Evolutionary conservation across 352 stramenopile species (phyloP), one percentile per base, ranked within the genome.

Genomic region (Phytophthora colocasiae): DNA sequence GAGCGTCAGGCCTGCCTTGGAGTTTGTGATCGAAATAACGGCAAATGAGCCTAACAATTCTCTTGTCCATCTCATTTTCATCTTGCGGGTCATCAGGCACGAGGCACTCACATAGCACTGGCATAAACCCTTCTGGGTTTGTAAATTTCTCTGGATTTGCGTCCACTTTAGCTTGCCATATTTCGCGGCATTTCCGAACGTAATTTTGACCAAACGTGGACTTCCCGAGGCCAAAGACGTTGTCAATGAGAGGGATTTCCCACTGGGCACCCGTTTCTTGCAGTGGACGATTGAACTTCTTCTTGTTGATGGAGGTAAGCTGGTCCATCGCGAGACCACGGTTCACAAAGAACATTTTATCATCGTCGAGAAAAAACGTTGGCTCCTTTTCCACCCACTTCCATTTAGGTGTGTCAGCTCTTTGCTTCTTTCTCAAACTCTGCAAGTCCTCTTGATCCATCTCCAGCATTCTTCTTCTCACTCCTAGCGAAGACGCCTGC

Each of bases 201-300:
- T 66, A 70, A 8, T 72, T 3, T 6, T 22, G 0, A 6, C 32
- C 57, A 29, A 72, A 67, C 7, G 40, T 44, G 52, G 63, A 50
- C 29, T 71, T 67, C 10, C 40, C 63, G 31, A 66, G 38, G 6
- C 49, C 48, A 11, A 40, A 44, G 2, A 67, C 56, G n/a, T 71
- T 52, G 44, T 71, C 63, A 6, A 49, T 43, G 15, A 71, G 14
- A 27, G 63, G 57, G 31, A 67, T 54, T 15, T 27, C 11, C 63
- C 49, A 63, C 0, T 36, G 1, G 1, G 10, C 2, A 24, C 60
- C 51, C 15, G 9, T 19, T 0, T 1, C 12, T 2, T 48, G 34
- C 15, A 43, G 19, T 57, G 44, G 51, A 12, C 52, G 10, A 31
- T 63, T 9, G 11, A 50, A 69, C 17, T 57, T 69, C 1, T 3